phyloP scores from a whole-genome alignment of 805 yeast genomes.

The Candida insectalens region DNA sequence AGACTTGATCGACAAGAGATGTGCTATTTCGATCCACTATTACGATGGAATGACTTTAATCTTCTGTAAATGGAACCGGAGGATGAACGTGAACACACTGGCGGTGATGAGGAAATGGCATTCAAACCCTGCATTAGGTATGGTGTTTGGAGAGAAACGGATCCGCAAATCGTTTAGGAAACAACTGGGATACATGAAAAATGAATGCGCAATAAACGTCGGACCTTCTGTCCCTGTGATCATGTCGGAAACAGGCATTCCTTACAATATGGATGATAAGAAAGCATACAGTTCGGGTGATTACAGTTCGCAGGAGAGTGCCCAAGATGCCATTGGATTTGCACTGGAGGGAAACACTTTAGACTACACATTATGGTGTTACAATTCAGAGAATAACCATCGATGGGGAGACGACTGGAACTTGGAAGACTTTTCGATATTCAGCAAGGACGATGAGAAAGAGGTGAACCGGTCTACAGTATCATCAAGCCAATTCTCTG shows the following conservation, averaged over 20 bases:
- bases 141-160: constrained; percentile 74
- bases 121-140: constrained; percentile 57
- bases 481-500: no score
- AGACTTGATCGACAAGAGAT: constrained; percentile 44
- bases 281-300: constrained; percentile 57
- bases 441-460: constrained; percentile 53
- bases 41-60: constrained; percentile 92
- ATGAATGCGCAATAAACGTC: constrained; percentile 51
- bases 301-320: constrained; percentile 66
- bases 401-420: constrained; percentile 91
- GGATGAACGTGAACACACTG: constrained; percentile 78
- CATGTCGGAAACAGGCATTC: constrained; percentile 95
- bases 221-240: constrained; percentile 64
- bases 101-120: constrained; percentile 80
- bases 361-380: constrained; percentile 82
- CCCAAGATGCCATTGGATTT: constrained; percentile 70
- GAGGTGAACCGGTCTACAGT: not conserved
- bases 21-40: constrained; percentile 80
- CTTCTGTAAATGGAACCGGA: constrained; percentile 82
- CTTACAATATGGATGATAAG: constrained; percentile 87
- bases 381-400: constrained; percentile 64
- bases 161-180: constrained; percentile 62
- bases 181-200: constrained; percentile 58
- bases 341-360: constrained; percentile 71
- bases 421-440: constrained; percentile 86